Evolutionary conservation across 495 filamentous ascomycete species (phyloP).

Genomic region (Podospora bellae-mahoneyi): DNA sequence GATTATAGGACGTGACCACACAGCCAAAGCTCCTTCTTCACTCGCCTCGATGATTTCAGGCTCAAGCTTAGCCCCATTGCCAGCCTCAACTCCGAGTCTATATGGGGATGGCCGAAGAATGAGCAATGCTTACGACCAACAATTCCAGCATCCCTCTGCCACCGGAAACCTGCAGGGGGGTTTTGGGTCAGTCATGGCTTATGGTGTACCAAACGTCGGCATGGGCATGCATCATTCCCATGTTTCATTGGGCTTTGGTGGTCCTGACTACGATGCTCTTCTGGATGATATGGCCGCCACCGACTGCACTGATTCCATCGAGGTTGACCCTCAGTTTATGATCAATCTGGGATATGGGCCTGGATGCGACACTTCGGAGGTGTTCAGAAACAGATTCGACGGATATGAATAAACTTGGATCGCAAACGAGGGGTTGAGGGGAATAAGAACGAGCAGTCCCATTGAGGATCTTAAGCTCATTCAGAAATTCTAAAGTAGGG

Average conservation of each 20-base stretch:
- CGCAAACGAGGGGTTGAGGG: background rate
- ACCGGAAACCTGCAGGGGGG: background rate
- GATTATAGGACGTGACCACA: background rate
- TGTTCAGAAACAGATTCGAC: slow-evolving; percentile 22
- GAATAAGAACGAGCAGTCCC: background rate
- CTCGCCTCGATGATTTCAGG: background rate
- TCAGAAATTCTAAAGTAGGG: background rate
- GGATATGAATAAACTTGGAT: background rate
- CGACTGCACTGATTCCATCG: slow-evolving; percentile 57
- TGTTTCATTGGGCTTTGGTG: slow-evolving; percentile 17
- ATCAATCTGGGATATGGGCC: slow-evolving; percentile 59
- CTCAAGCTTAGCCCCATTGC: background rate
- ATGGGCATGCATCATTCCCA: slow-evolving; percentile 19
- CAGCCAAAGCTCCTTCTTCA: background rate
- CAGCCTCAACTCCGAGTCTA: background rate
- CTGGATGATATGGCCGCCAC: slow-evolving; percentile 62
- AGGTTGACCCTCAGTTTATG: slow-evolving; percentile 39
- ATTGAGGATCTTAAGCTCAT: background rate
- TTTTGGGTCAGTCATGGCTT: background rate
- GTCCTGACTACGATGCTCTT: slow-evolving; percentile 53
- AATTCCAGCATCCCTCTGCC: background rate
- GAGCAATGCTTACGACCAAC: background rate
- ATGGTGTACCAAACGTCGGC: slow-evolving; percentile 20
- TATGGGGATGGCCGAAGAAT: background rate
- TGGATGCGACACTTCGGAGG: slow-evolving; percentile 32